Conservation (phyloP, 2,329 filamentous ascomycete genomes). For the Aspergillus tubingensis region DNA sequence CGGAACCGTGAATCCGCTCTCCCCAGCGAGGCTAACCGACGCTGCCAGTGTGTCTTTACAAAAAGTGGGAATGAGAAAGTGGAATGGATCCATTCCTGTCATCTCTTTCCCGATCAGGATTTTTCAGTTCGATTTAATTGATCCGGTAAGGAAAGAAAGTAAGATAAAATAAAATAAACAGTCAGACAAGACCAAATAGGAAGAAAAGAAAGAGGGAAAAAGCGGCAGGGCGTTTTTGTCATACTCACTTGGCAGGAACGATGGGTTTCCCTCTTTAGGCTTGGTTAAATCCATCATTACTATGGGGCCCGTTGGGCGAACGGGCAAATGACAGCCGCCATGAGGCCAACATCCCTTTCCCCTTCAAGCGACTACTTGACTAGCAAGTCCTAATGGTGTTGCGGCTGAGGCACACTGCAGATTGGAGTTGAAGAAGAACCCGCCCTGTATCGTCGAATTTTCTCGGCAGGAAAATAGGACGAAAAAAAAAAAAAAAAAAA, state of each 20-base stretch:
- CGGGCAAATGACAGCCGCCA: conserved; percentile 5
- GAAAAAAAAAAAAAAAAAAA: too few species aligned
- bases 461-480: not conserved
- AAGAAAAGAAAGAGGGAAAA: not conserved
- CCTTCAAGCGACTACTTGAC: not conserved
- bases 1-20: not conserved
- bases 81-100: not conserved
- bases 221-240: not conserved
- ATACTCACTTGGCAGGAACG: not conserved
- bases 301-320: not conserved
- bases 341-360: conserved; percentile 8
- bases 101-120: not conserved
- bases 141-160: not conserved
- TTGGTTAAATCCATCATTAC: not conserved
- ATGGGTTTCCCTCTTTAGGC: not conserved
- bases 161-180: not conserved
- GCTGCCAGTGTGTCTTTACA: not conserved
- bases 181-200: not conserved
- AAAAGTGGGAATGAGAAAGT: not conserved
- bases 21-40: not conserved
- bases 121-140: not conserved
- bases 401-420: conserved; percentile 24
- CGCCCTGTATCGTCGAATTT: conserved; percentile 13
- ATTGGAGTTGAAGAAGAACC: conserved; percentile 13
- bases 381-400: conserved; percentile 1